Evolutionary conservation across 2,329 filamentous ascomycete species (phyloP), one percentile per base, ranked within the genome.

Genomic region (Monosporascus cannonballus): DNA sequence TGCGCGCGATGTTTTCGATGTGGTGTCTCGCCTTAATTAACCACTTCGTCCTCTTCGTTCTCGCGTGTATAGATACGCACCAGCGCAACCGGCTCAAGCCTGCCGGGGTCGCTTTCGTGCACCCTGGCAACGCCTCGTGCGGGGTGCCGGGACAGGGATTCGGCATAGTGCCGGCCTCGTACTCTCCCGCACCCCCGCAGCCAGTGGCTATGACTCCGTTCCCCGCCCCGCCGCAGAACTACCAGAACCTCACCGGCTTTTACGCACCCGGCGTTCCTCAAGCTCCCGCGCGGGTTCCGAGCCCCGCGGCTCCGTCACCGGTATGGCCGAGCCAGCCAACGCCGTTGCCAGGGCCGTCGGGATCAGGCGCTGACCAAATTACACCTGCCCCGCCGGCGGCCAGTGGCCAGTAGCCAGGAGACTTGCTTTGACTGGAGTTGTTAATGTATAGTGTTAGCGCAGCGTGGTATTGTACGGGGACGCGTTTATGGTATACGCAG

Each of bases 1-100:
- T 45, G 61, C 60, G 56, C 36, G 60, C 60, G 27, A 34, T 96
- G 27, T 77, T 96, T 59, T 81, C 86, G 4, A 87, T 97, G 63
- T 82, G 90, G 36, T 87, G 83, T 24, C 73, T 87, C 41, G 88
- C 91, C 0, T 81, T 90, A 61, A 75, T 96, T 52, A 78, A 92
- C 36, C 94, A 96, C 64, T 82, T 96, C 59, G 78, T 83, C 44
- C 97, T 94, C 6, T 93, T 91, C 71, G 84, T 67, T 11, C 37
- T 66, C 24, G 65, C 64, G 17, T 67, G 65, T 54, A 60, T 67
- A 55, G 65, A 67, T 34, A 66, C 64, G 8, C 59, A 66, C 44
- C 63, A 56, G 51, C 64, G 64, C 22, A 67, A 67, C 49, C 9
- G 47, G 11, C 17, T 61, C 37, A 61, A 51, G 51, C 52, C 59